Base-by-base conservation (phyloP, 2,329 filamentous ascomycete species). In the Allantophomopsis lycopodina region DNA sequence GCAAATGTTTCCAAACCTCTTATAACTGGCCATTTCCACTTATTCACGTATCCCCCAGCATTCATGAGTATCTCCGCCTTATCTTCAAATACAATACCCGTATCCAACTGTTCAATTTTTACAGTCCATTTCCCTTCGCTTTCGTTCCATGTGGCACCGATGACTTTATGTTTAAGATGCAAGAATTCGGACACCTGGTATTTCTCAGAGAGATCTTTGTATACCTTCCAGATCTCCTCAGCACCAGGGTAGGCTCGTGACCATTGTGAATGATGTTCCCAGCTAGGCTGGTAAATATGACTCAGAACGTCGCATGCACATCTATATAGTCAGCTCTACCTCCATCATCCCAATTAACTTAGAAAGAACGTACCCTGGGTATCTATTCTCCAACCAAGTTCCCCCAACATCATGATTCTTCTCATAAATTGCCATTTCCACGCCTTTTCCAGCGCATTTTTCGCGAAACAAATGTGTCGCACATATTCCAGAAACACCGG, bases 251-350 rank as follows among this genome's bases (percentile, higher is more conserved):
- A 77, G 50, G 77, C 73, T 40, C 67, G 65, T 14, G 65, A 63
- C 74, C 76, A 80, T 32, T 65, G 62, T 6, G 65, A 66, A 50
- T 78, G 79, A 2, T 68, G 69, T 40, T 68, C 63, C 66, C 70
- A 78, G 2, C 71, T 70, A 49, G 74, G 77, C 49, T 75, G 73
- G 50, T 79, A 79, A 53, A 71, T 75, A 55, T 77, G 73, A 10
- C 49, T 44, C n/a, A 49, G 64, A 69, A 18, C 16, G 21, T 16
- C 14, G 21, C 18, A 14, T 14, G 32, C 14, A 10, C 14, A 17
- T 62, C 67, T 12, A 75, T 68, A 34, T 15, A 15, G 12, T 34
- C n/a, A 34, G 32, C 13, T 15, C 16, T n/a, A 68, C 15, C 7
- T 6, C n/a, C 5, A 18, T 10, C 5, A n/a, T 36, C 4, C 28